Conservation (phyloP, 1,139 yeast species). For the Blastobotrys malaysiensis region DNA sequence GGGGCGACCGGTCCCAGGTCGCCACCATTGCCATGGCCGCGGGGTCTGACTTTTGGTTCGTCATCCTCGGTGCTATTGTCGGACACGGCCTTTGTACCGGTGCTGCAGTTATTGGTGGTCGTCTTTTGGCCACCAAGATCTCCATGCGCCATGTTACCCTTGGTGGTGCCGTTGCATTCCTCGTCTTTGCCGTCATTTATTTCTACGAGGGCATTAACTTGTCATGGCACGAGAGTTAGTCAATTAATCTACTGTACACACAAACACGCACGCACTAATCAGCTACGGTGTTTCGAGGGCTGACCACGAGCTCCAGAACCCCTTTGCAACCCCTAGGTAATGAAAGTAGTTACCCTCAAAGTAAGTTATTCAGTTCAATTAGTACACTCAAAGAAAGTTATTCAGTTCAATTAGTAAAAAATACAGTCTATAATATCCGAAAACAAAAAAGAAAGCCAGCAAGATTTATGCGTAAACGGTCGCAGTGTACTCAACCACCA, state of each 20-base stretch:
- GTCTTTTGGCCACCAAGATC: conserved; percentile 78
- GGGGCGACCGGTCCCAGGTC: conserved; percentile 98
- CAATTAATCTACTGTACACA: no score
- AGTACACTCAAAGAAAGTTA: no score
- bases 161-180: conserved; percentile 84
- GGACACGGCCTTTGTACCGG: conserved; percentile 92
- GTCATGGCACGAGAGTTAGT: conserved; percentile 7
- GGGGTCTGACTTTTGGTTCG: conserved; percentile 87
- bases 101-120: conserved; percentile 93
- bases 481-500: background rate
- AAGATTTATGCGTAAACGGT: background rate
- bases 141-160: conserved; percentile 80
- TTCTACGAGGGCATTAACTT: conserved; percentile 34
- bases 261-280: no score
- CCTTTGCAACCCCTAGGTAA: no score
- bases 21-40: conserved; percentile 99
- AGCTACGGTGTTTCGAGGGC: no score
- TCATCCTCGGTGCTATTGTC: conserved; percentile 78
- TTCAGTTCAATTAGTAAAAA: no score
- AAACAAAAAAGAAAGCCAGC: background rate
- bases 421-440: background rate
- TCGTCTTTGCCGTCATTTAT: conserved; percentile 75
- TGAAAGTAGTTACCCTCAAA: no score
- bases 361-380: no score
- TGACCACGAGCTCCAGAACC: no score